phyloP scores from a whole-genome alignment of 768 basidiomycete species.

The Calocera viscosa region DNA sequence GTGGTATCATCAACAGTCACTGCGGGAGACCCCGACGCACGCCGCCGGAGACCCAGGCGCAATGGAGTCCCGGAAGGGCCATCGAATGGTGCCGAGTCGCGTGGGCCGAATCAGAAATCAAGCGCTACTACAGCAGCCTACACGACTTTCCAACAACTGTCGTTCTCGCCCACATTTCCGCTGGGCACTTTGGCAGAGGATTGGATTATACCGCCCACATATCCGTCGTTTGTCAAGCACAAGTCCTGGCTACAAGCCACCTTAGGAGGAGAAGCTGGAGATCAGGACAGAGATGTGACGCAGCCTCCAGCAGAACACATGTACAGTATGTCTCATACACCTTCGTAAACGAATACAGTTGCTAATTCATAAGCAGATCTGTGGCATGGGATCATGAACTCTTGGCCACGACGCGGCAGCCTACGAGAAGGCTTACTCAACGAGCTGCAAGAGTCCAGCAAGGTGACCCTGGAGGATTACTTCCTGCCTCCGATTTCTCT shows the following conservation, averaged over 20 bases:
- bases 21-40: neutral
- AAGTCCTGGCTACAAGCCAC: conserved; percentile 27
- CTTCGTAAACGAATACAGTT: neutral
- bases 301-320: neutral
- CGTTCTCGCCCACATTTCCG: conserved; percentile 78
- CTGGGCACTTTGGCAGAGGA: conserved; percentile 78
- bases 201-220: conserved; percentile 84
- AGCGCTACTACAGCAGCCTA: conserved; percentile 36
- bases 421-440: neutral
- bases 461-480: neutral
- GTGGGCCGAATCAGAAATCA: neutral
- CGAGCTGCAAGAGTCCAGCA: neutral
- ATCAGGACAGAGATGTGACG: neutral
- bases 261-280: neutral
- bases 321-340: neutral
- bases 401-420: neutral
- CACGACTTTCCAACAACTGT: conserved; percentile 82
- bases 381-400: neutral
- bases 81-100: neutral
- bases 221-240: conserved; percentile 64
- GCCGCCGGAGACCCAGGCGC: neutral
- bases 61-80: neutral
- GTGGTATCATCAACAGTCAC: conserved; percentile 8
- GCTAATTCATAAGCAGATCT: neutral
- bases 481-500: conserved; percentile 44